A percentile compares a stretch with the other conserved stretches of the same genome.
Evolutionary conservation across 495 filamentous ascomycete species (phyloP).

Genomic region (Talaromyces proteolyticus): DNA sequence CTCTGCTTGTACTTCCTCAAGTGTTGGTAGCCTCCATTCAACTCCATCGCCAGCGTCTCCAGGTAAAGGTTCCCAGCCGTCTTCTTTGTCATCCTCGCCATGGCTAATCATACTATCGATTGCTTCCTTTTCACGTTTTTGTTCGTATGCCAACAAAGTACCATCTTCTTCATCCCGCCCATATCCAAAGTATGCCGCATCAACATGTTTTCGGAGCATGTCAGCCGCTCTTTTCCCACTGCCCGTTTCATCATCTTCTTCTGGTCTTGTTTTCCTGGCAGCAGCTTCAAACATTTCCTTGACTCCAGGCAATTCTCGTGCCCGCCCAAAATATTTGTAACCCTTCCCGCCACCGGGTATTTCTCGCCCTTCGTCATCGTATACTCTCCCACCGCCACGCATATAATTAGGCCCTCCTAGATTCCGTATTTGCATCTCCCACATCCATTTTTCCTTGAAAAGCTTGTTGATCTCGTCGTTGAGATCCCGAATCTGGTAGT

Average conservation of each 20-base stretch:
- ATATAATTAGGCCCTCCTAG: constrained; percentile 97
- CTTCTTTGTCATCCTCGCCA: constrained; percentile 37
- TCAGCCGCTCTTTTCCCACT: constrained; percentile 58
- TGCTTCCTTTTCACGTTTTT: constrained; percentile 75
- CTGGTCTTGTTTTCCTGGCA: constrained; percentile 47
- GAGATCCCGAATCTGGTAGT: constrained; percentile 95
- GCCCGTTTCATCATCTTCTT: constrained; percentile 52
- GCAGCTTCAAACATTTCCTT: constrained; percentile 93
- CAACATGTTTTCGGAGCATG: constrained; percentile 69
- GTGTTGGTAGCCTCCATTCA: constrained; percentile 76
- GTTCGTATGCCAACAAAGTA: constrained; percentile 74
- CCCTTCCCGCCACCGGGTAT: constrained; percentile 86
- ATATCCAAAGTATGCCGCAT: constrained; percentile 96
- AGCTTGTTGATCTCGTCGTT: constrained; percentile 99
- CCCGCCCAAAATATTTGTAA: constrained; percentile 89
- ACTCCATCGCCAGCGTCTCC: constrained; percentile 80
- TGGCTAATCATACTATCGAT: constrained; percentile 54
- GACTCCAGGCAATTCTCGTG: constrained; percentile 86
- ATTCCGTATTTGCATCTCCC: constrained; percentile 94
- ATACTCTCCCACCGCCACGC: constrained; percentile 76
- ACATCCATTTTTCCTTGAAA: constrained; percentile 97
- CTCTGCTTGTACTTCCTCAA: constrained; percentile 90
- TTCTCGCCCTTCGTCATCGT: constrained; percentile 88
- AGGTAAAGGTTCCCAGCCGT: constrained; percentile 79
- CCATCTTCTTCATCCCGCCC: constrained; percentile 93